Conservation (phyloP, 257 asterid genomes). For the Eustoma russellianum region DNA sequence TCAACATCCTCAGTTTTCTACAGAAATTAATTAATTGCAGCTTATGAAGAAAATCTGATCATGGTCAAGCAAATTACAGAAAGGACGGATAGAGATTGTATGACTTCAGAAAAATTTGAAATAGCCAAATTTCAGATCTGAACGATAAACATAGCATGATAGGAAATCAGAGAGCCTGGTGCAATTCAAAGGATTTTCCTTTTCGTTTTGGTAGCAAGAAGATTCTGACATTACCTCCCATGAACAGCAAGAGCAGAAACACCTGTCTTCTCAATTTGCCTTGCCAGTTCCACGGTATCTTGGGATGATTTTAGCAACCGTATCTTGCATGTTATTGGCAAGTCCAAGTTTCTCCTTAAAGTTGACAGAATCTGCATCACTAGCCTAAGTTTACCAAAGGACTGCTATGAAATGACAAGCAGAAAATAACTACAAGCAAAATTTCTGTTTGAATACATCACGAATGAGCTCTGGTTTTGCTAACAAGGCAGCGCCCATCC, state of each 20-base stretch:
- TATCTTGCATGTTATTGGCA: slow-evolving; percentile 83
- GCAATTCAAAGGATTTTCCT: neutral
- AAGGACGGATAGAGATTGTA: neutral
- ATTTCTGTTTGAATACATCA: slow-evolving; percentile 43
- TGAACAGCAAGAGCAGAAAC: slow-evolving; percentile 95
- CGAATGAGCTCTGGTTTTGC: slow-evolving; percentile 86
- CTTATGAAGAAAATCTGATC: neutral
- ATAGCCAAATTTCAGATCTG: neutral
- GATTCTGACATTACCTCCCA: slow-evolving; percentile 52
- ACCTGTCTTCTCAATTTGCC: slow-evolving; percentile 82
- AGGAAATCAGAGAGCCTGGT: neutral
- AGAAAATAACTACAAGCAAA: slow-evolving; percentile 1
- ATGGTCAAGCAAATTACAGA: neutral
- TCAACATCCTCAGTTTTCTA: no score
- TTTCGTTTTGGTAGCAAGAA: neutral
- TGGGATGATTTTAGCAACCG: slow-evolving; percentile 61
- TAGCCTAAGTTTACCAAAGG: no score
- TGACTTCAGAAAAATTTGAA: neutral
- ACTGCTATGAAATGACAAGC: no score
- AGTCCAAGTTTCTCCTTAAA: slow-evolving; percentile 65
- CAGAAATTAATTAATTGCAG: neutral
- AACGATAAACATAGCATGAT: neutral
- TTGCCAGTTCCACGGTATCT: slow-evolving; percentile 85
- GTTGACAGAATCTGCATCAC: slow-evolving; percentile 67
- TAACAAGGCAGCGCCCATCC: slow-evolving; percentile 97